Evolutionary conservation across 2,329 filamentous ascomycete species (phyloP), one percentile per base, ranked within the genome.

Genomic region (Xylaria hypoxylon): DNA sequence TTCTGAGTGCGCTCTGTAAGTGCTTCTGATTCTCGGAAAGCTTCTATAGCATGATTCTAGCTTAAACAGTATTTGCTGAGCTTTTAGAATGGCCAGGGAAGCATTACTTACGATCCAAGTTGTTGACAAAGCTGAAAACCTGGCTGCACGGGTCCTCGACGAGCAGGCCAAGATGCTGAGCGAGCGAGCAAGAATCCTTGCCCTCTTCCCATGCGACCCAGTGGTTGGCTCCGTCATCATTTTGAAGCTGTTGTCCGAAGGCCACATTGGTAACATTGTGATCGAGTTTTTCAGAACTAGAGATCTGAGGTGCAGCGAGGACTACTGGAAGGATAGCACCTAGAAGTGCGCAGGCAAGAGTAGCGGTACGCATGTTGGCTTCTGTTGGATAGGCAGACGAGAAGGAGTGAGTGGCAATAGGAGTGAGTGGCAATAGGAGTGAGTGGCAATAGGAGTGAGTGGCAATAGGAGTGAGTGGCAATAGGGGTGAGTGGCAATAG

Each of bases 161-260:
- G 6, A 60, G 11, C 6, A n/a, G 5, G 28, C 26, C 33, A 4
- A 64, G 48, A 10, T 40, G 17, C 31, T 19, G 7, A 3, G 15
- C 6, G 5, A 42, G 35, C 15, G 44, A 35, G 22, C 57, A 65
- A 28, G 63, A 35, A 7, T 15, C 5, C n/a, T 52, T 33, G 42
- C 58, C 57, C 35, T 61, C 50, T 17, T 28, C 5, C 57, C 51
- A 65, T 35, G 52, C 45, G 17, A 65, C 51, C 63, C 63, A 65
- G 44, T 65, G 45, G 45, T 65, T 65, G 28, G 35, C 17, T 19
- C 51, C 26, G 35, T 65, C 48, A 0, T n/a, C 13, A 0, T 26
- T 17, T 10, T 61, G 57, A 15, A 61, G 31, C 45, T 65, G 57
- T 31, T 65, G 51, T 1, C 56, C 62, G 40, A 11, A 63, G 40